phyloP scores from a whole-genome alignment of 345 rosid genomes.

The Psidium guajava region DNA sequence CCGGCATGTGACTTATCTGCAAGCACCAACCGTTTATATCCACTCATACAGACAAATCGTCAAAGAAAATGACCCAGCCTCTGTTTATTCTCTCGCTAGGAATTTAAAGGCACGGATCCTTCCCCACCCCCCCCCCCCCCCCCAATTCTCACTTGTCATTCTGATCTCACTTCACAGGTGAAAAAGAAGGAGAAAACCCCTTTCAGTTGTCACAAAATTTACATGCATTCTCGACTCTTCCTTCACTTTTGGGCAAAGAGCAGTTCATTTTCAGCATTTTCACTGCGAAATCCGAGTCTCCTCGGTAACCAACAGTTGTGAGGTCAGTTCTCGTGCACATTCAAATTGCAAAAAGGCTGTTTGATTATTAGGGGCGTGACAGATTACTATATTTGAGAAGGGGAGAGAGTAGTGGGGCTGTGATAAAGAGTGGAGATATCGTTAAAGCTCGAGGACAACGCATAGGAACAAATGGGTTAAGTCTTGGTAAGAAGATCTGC shows the following conservation, averaged over 20 bases:
- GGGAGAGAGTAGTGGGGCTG: background rate
- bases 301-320: background rate
- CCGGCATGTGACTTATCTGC: conserved; percentile 4
- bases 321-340: background rate
- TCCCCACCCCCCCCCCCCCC: too few species aligned
- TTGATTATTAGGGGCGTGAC: background rate
- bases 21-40: background rate
- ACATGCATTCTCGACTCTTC: background rate
- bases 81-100: background rate
- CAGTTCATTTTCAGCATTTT: background rate
- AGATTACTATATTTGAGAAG: background rate
- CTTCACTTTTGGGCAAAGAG: background rate
- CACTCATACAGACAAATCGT: background rate
- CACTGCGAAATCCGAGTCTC: background rate
- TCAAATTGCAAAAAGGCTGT: background rate
- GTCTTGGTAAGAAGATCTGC: background rate
- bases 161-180: background rate
- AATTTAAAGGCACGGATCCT: background rate
- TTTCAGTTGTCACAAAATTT: background rate
- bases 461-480: conserved; percentile 1
- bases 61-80: background rate
- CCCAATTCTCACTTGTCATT: background rate
- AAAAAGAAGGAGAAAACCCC: background rate
- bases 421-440: background rate
- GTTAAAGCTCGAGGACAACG: background rate